These are phyloP conservation scores for Phyllosticta citribraziliensis DNA, from an alignment of 2,329 filamentous ascomycete genomes.

Conservation along the genomic window DNA sequence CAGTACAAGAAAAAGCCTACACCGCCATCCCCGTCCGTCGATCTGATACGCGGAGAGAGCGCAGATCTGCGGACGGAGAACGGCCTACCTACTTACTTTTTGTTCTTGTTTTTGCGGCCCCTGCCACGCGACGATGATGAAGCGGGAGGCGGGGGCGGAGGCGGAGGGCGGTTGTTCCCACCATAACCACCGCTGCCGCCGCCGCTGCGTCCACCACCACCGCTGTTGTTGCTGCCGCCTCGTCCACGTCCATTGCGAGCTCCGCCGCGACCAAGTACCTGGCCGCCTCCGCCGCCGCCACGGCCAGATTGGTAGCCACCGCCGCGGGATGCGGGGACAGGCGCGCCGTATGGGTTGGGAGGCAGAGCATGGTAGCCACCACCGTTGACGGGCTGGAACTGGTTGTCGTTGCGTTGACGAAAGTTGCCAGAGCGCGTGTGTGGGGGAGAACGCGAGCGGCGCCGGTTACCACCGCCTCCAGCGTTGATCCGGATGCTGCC, in stretches of 20 bases:
- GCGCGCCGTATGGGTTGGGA: neutral
- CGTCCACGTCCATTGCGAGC: neutral
- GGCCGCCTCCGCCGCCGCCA: conserved; percentile 1
- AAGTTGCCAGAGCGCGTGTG: neutral
- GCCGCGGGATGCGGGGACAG: neutral
- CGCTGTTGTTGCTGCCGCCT: neutral
- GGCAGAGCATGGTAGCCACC: conserved; percentile 4
- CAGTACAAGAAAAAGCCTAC: neutral
- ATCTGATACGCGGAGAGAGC: too few species aligned
- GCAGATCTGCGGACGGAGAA: neutral
- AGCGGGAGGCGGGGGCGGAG: neutral
- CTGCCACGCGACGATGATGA: neutral
- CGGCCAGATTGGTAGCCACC: neutral
- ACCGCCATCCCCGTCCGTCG: neutral
- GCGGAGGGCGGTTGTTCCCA: neutral
- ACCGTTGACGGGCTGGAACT: neutral
- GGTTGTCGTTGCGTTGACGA: neutral
- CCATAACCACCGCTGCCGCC: neutral
- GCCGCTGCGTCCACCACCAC: neutral
- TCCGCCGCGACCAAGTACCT: neutral
- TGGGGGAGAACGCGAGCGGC: neutral
- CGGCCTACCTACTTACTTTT: neutral
- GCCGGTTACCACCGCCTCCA: neutral
- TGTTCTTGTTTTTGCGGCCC: neutral
- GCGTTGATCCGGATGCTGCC: conserved; percentile 9